Evolutionary conservation across 805 yeast genomes (phyloP).

Genomic region (Dipodascopsis uninucleata): DNA sequence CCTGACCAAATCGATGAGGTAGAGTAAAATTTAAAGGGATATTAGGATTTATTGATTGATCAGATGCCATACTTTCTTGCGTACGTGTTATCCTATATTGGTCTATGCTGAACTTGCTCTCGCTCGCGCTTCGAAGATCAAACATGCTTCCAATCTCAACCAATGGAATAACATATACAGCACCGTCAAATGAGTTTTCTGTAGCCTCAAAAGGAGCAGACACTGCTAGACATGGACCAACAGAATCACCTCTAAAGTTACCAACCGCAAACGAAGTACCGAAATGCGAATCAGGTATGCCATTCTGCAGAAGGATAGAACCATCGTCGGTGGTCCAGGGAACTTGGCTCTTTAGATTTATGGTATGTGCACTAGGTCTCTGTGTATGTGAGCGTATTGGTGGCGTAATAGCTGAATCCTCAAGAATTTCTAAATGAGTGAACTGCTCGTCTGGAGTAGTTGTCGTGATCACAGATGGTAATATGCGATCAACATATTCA

Average conservation of each 20-base stretch:
- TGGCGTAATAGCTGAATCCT: conserved; percentile 2
- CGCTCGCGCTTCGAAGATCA: no score
- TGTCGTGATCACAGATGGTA: conserved; percentile 3
- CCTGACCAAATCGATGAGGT: conserved; percentile 45
- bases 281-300: conserved; percentile 41
- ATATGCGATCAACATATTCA: conserved; percentile 12
- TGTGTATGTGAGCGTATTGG: no score
- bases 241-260: conserved; percentile 38
- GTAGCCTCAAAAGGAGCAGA: conserved; percentile 47
- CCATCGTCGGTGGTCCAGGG: conserved; percentile 1
- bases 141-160: conserved; percentile 21
- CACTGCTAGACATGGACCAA: conserved; percentile 45
- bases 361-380: no score
- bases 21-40: conserved; percentile 23
- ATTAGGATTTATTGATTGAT: no score
- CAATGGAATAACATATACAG: conserved; percentile 23
- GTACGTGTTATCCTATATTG: no score
- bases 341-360: background rate
- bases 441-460: conserved; percentile 8
- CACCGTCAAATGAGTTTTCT: conserved; percentile 16
- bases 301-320: conserved; percentile 9
- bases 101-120: no score
- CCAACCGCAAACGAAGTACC: conserved; percentile 48
- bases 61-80: no score
- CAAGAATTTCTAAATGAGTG: conserved; percentile 15